Percentiles rank a stretch among this genome's conserved stretches.
These are phyloP conservation scores for Poa annua DNA, from an alignment of 176 grass and related monocot species.

Conservation along the genomic window DNA sequence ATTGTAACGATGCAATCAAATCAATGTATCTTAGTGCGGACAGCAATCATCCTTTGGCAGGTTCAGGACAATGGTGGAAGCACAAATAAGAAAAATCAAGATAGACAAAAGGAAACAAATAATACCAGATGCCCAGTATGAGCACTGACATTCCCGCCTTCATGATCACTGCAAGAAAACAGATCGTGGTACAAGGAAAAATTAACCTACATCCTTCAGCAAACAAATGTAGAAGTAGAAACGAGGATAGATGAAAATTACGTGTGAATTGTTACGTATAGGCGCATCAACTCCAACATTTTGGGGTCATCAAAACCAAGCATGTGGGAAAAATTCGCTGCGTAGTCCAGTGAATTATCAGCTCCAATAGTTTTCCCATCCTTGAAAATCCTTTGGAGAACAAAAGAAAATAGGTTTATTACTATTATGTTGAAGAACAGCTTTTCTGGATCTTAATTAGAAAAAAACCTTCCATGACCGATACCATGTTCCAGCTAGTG, in stretches of 20 bases:
- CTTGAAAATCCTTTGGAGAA: conserved; percentile 79
- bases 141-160: conserved; percentile 98
- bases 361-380: conserved; percentile 72
- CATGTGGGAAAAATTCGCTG: conserved; percentile 97
- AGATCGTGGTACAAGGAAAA: neutral
- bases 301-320: conserved; percentile 95
- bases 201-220: conserved; percentile 23
- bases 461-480: conserved; percentile 3
- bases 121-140: conserved; percentile 98
- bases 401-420: conserved; percentile 28
- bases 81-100: conserved; percentile 29
- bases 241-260: conserved; percentile 46
- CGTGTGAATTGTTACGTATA: conserved; percentile 98
- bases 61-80: conserved; percentile 16
- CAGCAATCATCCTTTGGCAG: neutral
- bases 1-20: neutral
- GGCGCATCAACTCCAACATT: conserved; percentile 98
- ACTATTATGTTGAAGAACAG: conserved; percentile 22
- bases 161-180: conserved; percentile 80
- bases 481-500: neutral
- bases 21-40: neutral
- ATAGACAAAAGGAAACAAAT: conserved; percentile 11
- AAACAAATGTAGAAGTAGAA: conserved; percentile 33
- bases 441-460: neutral
- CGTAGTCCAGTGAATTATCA: conserved; percentile 83